These are phyloP conservation scores for Debaryomyces maramus DNA, from an alignment of 805 yeast genomes.

Conservation along the genomic window DNA sequence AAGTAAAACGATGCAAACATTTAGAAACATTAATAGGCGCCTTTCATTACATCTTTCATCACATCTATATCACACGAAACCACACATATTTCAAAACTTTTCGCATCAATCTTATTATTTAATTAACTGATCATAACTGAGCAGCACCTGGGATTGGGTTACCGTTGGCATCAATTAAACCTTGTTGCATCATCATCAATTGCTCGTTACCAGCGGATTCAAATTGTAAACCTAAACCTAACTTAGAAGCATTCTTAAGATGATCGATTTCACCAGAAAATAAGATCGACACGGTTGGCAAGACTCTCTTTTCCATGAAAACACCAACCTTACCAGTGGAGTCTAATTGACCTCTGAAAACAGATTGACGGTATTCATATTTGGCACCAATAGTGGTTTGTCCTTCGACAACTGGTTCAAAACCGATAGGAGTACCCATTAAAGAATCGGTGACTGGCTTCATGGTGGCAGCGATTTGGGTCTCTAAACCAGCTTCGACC, in stretches of 20 bases:
- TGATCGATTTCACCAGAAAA: constrained; percentile 95
- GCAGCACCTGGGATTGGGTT: constrained; percentile 84
- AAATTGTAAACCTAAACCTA: constrained; percentile 93
- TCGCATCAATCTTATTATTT: constrained; percentile 7
- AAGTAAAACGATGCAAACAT: background rate
- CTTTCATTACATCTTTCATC: no score
- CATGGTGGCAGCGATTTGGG: constrained; percentile 75
- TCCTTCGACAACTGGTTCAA: constrained; percentile 86
- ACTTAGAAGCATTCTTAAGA: constrained; percentile 61
- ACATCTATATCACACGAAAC: constrained; percentile 4
- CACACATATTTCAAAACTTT: constrained; percentile 1
- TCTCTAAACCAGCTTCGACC: constrained; percentile 93
- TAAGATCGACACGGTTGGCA: constrained; percentile 85
- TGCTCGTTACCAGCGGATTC: constrained; percentile 95
- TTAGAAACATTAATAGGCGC: constrained; percentile 1
- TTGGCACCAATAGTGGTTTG: constrained; percentile 93
- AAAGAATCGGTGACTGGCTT: constrained; percentile 72
- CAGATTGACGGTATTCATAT: constrained; percentile 95
- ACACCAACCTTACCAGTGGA: constrained; percentile 87
- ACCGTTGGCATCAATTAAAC: constrained; percentile 78
- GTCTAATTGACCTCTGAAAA: constrained; percentile 93
- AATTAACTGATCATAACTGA: constrained; percentile 35
- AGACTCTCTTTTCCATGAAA: constrained; percentile 87
- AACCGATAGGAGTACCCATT: constrained; percentile 77
- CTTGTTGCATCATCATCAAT: constrained; percentile 87